phyloP scores from a whole-genome alignment of 352 stramenopile species.

The Phytophthora pinifolia region DNA sequence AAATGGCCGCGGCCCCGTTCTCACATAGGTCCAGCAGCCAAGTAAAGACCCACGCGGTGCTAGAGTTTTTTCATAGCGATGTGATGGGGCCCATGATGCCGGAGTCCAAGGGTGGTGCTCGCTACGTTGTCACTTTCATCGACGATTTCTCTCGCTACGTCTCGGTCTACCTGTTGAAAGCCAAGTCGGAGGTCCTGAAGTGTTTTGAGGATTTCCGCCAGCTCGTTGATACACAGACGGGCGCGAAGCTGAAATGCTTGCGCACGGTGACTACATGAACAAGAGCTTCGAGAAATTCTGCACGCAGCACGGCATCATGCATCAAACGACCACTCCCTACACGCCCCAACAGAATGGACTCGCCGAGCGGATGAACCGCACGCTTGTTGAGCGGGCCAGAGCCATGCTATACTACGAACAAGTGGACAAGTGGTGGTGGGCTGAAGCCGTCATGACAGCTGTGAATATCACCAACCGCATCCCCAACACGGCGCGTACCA shows the following conservation, averaged over 20 bases:
- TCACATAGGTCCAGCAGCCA: conserved; percentile 7
- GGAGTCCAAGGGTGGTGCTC: conserved; percentile 9
- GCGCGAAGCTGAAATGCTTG: conserved; percentile 7
- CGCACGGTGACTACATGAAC: conserved; percentile 16
- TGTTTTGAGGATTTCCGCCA: conserved; percentile 2
- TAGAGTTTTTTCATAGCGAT: conserved; percentile 22
- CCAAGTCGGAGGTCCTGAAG: conserved; percentile 8
- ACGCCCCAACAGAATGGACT: conserved; percentile 18
- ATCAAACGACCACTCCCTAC: conserved; percentile 11
- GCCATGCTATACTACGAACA: conserved; percentile 14
- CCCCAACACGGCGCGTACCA: conserved; percentile 1
- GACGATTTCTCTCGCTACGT: conserved; percentile 23
- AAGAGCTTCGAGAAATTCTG: conserved; percentile 17
- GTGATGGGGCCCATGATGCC: conserved; percentile 15
- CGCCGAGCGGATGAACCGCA: conserved; percentile 18
- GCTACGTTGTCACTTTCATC: conserved; percentile 26
- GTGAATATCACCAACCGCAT: conserved; percentile 13
- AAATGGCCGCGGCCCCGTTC: conserved; percentile 11
- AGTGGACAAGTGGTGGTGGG: conserved; percentile 12
- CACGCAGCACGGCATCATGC: conserved; percentile 8
- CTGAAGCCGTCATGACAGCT: conserved; percentile 6
- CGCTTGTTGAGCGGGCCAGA: conserved; percentile 5
- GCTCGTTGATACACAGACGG: conserved; percentile 10
- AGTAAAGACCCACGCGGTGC: conserved; percentile 1
- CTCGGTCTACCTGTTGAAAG: conserved; percentile 7